Evolutionary conservation across 2,329 filamentous ascomycete species (phyloP).

Genomic region (Penicillium sp.): DNA sequence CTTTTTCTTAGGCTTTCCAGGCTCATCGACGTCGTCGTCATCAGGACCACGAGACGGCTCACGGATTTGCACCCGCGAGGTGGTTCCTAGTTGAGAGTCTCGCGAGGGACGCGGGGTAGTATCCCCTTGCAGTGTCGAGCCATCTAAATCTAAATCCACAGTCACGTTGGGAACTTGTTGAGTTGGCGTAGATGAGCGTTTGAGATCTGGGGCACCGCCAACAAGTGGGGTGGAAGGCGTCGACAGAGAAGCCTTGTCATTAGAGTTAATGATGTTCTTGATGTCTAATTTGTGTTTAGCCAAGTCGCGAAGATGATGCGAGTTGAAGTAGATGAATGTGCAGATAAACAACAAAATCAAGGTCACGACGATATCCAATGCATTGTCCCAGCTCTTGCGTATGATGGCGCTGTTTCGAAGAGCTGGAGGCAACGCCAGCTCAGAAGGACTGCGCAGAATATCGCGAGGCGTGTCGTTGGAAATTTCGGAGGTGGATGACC

Average conservation of each 20-base stretch:
- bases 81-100: slow-evolving; percentile 23
- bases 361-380: slow-evolving; percentile 45
- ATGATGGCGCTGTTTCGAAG: slow-evolving; percentile 46
- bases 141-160: slow-evolving; percentile 31
- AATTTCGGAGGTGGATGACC: slow-evolving; percentile 35
- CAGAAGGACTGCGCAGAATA: slow-evolving; percentile 35
- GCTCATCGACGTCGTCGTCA: slow-evolving; percentile 31
- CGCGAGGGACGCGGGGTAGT: slow-evolving; percentile 32
- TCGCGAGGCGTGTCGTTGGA: slow-evolving; percentile 43
- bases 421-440: slow-evolving; percentile 40
- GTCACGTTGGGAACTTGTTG: slow-evolving; percentile 31
- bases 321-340: slow-evolving; percentile 46
- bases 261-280: slow-evolving; percentile 45
- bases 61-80: slow-evolving; percentile 41
- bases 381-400: slow-evolving; percentile 48
- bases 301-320: slow-evolving; percentile 41
- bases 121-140: slow-evolving; percentile 22
- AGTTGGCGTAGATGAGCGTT: slow-evolving; percentile 26
- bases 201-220: slow-evolving; percentile 23
- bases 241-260: slow-evolving; percentile 38
- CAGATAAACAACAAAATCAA: slow-evolving; percentile 42
- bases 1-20: slow-evolving; percentile 63
- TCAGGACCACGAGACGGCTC: slow-evolving; percentile 39
- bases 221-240: slow-evolving; percentile 42
- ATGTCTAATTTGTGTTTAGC: slow-evolving; percentile 47